Percentiles rank a stretch among this genome's conserved stretches.
These are phyloP conservation scores for Didymosphaeria variabile DNA, from an alignment of 2,329 filamentous ascomycete genomes.

Conservation along the genomic window DNA sequence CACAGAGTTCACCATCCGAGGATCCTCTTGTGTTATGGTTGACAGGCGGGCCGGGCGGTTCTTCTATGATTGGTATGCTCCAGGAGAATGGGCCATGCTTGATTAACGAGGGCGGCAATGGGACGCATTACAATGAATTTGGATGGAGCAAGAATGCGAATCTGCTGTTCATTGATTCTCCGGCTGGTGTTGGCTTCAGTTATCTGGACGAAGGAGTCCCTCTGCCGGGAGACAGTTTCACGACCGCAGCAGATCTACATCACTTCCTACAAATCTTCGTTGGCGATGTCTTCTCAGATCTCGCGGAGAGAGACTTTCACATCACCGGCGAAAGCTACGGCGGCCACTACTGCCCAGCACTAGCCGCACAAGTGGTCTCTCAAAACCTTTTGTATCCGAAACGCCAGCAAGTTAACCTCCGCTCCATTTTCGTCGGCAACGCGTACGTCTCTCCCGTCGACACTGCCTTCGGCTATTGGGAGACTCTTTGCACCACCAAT, in stretches of 20 bases:
- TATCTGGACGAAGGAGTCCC: constrained; percentile 49
- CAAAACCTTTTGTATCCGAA: constrained; percentile 55
- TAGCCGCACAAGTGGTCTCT: constrained; percentile 55
- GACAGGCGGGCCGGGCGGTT: constrained; percentile 52
- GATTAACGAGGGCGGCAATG: constrained; percentile 50
- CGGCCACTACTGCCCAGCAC: constrained; percentile 60
- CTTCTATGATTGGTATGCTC: constrained; percentile 48
- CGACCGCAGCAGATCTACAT: constrained; percentile 59
- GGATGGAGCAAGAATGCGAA: constrained; percentile 51
- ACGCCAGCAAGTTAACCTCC: constrained; percentile 53
- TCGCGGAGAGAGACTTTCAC: constrained; percentile 52
- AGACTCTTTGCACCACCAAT: constrained; percentile 58
- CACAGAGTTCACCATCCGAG: constrained; percentile 46
- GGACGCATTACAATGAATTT: constrained; percentile 50
- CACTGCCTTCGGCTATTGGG: constrained; percentile 56
- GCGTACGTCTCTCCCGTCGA: constrained; percentile 56
- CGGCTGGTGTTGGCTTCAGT: constrained; percentile 51
- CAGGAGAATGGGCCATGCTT: constrained; percentile 51
- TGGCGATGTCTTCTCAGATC: constrained; percentile 55
- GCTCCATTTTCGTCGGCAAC: constrained; percentile 59
- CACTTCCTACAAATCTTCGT: constrained; percentile 60
- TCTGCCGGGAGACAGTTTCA: constrained; percentile 51
- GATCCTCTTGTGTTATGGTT: constrained; percentile 54
- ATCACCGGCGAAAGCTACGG: constrained; percentile 61
- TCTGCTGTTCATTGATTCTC: constrained; percentile 50